Evolutionary conservation across 2,329 filamentous ascomycete species (phyloP).

Genomic region (Achaetomium macrosporum): DNA sequence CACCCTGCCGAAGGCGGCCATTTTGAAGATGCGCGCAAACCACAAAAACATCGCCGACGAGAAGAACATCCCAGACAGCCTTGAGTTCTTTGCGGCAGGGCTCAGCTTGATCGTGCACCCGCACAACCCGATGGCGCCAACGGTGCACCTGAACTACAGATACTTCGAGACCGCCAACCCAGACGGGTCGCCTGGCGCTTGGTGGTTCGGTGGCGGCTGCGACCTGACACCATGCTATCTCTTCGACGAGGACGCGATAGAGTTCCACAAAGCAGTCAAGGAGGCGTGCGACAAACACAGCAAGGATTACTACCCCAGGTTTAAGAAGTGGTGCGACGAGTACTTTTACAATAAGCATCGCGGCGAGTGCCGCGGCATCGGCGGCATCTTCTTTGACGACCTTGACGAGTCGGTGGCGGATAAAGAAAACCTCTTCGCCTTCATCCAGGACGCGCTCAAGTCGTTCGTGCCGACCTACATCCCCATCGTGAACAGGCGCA

Average conservation of each 20-base stretch:
- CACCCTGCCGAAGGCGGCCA: slow-evolving; percentile 76
- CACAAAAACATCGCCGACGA: slow-evolving; percentile 78
- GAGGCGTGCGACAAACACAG: slow-evolving; percentile 90
- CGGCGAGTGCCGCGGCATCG: slow-evolving; percentile 77
- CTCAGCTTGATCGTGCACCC: slow-evolving; percentile 92
- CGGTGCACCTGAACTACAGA: slow-evolving; percentile 95
- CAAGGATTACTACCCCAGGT: slow-evolving; percentile 82
- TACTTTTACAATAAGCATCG: slow-evolving; percentile 96
- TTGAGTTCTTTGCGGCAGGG: slow-evolving; percentile 94
- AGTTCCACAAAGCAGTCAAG: slow-evolving; percentile 94
- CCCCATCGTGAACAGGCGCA: slow-evolving; percentile 80
- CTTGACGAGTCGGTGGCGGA: slow-evolving; percentile 82
- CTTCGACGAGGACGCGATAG: slow-evolving; percentile 93
- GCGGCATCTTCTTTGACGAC: slow-evolving; percentile 98
- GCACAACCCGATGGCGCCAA: slow-evolving; percentile 92
- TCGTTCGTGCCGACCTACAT: slow-evolving; percentile 88
- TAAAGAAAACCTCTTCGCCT: slow-evolving; percentile 83
- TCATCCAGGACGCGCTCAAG: slow-evolving; percentile 76
- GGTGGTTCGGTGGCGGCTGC: slow-evolving; percentile 97
- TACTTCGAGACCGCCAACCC: slow-evolving; percentile 95
- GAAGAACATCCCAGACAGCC: slow-evolving; percentile 59
- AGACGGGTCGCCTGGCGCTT: slow-evolving; percentile 74
- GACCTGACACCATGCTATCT: slow-evolving; percentile 91
- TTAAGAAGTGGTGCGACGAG: slow-evolving; percentile 98
- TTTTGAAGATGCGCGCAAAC: slow-evolving; percentile 88